Base-by-base conservation (phyloP, 1,139 yeast species). In the Blastobotrys capitulatus region DNA sequence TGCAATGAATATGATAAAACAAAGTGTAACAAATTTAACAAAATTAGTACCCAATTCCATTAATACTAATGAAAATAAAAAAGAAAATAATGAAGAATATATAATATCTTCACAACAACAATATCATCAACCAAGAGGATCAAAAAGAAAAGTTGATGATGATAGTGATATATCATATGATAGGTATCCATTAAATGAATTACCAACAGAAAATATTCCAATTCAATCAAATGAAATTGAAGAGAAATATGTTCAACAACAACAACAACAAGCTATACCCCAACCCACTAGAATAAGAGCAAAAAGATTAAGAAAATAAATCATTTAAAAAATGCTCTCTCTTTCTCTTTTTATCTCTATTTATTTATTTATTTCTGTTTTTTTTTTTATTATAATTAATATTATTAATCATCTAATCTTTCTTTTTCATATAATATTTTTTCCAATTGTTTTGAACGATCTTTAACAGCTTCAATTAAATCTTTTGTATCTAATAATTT, bases 361-460 rank as follows among this genome's bases (percentile, higher is more conserved):
- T 38, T 20, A 20, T 22, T 13, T 38, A 15, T 38, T 19, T 38
- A 18, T 38, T 38, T 20, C 18, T 35, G 6, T 32, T 15, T 13
- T 9, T 37, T 20, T 25, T 25, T 12, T 39, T 4, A 29, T 38
- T 6, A n/a, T 22, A 22, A 22, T 22, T 5, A 5, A 5, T 4
- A 22, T 38, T 38, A 22, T 19, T 26, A 4, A 20, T 38, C 10
- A 9, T 38, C n/a, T n/a, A 15, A 16, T 38, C 6, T n/a, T 2
- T 38, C 16, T 38, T 38, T 20, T 19, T 35, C 22, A 20, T 46
- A 42, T 13, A 49, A 22, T 12, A 52, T 32, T 19, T 47, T 47
- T 16, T 48, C 46, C 37, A 60, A 46, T 49, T 60, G 63, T n/a
- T 53, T 53, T 39, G 58, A 58, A 9, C 64, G 52, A 18, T 52